phyloP scores from a whole-genome alignment of 768 basidiomycete species.

The Pulveroboletus sp. region DNA sequence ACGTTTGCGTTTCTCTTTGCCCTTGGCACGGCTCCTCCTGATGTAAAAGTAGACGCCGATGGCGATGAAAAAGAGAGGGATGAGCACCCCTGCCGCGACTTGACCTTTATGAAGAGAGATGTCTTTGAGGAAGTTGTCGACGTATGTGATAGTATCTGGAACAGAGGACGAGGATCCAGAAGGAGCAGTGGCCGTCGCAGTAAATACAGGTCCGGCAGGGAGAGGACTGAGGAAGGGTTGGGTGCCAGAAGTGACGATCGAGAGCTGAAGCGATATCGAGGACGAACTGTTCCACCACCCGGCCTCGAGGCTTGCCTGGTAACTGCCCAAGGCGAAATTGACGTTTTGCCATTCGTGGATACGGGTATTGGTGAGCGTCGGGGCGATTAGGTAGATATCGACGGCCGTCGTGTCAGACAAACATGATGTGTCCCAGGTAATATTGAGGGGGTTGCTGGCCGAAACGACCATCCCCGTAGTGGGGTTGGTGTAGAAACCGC shows the following conservation, averaged over 20 bases:
- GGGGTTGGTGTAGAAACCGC: conserved; percentile 63
- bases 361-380: conserved; percentile 37
- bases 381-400: conserved; percentile 70
- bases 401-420: conserved; percentile 41
- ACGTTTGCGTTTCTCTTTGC: conserved; percentile 49
- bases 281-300: conserved; percentile 70
- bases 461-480: conserved; percentile 45
- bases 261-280: conserved; percentile 51
- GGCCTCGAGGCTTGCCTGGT: conserved; percentile 50
- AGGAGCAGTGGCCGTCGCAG: conserved; percentile 54
- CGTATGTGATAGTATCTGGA: conserved; percentile 36
- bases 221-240: conserved; percentile 51
- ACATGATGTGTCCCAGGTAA: conserved; percentile 68
- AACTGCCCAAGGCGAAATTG: conserved; percentile 45
- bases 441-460: conserved; percentile 46
- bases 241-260: conserved; percentile 50
- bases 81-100: conserved; percentile 61
- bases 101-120: conserved; percentile 46
- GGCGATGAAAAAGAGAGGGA: conserved; percentile 59
- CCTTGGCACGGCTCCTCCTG: conserved; percentile 48
- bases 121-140: conserved; percentile 37
- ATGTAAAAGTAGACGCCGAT: conserved; percentile 48
- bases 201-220: conserved; percentile 70
- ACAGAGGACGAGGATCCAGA: conserved; percentile 37
- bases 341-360: conserved; percentile 61